Base-by-base conservation (phyloP, 179 eudicot species). In the Actinidia polygama region DNA sequence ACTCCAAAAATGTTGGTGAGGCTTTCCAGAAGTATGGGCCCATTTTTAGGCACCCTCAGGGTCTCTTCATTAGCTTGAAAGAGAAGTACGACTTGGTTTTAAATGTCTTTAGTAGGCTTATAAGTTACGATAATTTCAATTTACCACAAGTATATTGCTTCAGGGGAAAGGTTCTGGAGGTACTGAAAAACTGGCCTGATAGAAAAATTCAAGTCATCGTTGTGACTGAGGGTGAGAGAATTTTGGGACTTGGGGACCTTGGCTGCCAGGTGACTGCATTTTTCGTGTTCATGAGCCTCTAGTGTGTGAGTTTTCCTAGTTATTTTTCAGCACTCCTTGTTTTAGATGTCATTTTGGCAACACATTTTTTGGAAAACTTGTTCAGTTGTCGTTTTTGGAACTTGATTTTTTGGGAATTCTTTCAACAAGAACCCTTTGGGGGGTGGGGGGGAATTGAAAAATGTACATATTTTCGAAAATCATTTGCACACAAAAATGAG, bases 1-100 rank as follows among this genome's bases (percentile, higher is more conserved):
- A 96, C 98, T 77, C 99, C 99, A 18, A 94, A n/a, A n/a, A 94
- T 19, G 99, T 96, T 77, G 99, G 99, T 12, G 99, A 96, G 91
- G 99, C 99, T 85, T 96, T 98, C 89, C 98, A 96, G 85, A 94
- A 96, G 77, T 96, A 91, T 81, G 99, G 99, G 83, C 85, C 92
- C 89, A 96, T 96, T 83, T 96, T 93, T 83, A 93, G 77, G 88
- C 97, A 89, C 77, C 93, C 99, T 76, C 99, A 93, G 95, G 99
- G 98, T 76, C 88, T 94, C 82, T 96, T 86, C 89, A 92, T 96
- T 80, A 94, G 97, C 86, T 90, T 96, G 85, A 96, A 94, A 84
- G 98, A 96, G 82, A 96, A 93, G 99, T 96, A 91, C 44, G 94
- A 23, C 68, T 77, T 46, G 61, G 80, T 55, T 73, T 59, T 16